Conservation (phyloP, 495 filamentous ascomycete genomes). For the Podospora conica region DNA sequence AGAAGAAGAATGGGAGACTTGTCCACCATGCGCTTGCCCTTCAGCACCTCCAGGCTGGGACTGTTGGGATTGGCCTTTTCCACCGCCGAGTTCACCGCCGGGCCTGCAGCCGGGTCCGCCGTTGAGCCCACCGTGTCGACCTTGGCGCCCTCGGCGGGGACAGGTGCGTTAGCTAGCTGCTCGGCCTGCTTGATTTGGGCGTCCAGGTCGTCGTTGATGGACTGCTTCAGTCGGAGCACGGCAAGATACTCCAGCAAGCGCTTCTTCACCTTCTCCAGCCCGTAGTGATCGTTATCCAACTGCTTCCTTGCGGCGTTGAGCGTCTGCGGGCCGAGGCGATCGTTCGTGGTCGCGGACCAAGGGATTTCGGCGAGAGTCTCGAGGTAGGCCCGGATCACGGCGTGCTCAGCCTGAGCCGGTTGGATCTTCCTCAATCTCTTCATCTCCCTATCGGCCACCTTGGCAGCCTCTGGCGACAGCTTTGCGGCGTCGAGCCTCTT, state of each 20-base stretch:
- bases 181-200: slow-evolving; percentile 63
- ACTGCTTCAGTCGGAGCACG: slow-evolving; percentile 88
- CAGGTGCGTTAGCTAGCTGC: slow-evolving; percentile 44
- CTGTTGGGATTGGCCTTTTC: slow-evolving; percentile 43
- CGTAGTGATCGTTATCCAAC: slow-evolving; percentile 94
- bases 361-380: slow-evolving; percentile 94
- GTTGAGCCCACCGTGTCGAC: slow-evolving; percentile 14
- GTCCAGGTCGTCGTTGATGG: slow-evolving; percentile 73
- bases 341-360: slow-evolving; percentile 81
- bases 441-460: slow-evolving; percentile 83
- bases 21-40: slow-evolving; percentile 74
- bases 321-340: slow-evolving; percentile 78
- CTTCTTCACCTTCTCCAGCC: slow-evolving; percentile 96
- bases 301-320: slow-evolving; percentile 76
- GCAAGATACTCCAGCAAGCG: slow-evolving; percentile 91
- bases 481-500: slow-evolving; percentile 78
- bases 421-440: slow-evolving; percentile 91
- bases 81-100: slow-evolving; percentile 14
- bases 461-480: slow-evolving; percentile 61
- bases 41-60: slow-evolving; percentile 60
- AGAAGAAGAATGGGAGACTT: slow-evolving; percentile 94
- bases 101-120: slow-evolving; percentile 24
- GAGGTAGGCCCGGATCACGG: slow-evolving; percentile 87
- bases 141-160: slow-evolving; percentile 33
- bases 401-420: slow-evolving; percentile 89